A percentile compares a stretch with the other conserved stretches of the same genome.
Evolutionary conservation across 73 alveolate genomes (phyloP).

Genomic region (Uronychia setigera): DNA sequence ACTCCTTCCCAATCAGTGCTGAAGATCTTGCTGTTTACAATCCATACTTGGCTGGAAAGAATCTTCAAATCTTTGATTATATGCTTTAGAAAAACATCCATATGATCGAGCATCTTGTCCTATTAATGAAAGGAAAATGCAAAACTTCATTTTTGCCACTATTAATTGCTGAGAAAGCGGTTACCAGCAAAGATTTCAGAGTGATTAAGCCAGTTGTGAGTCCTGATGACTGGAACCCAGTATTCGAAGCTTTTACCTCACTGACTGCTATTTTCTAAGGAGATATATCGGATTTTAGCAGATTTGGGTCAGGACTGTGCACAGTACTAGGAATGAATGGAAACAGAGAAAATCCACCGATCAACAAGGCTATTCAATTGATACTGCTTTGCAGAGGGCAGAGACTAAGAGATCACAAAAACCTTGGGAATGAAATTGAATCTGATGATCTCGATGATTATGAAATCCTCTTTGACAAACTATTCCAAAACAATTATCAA

Average conservation of each 20-base stretch:
- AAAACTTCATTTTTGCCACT: not conserved
- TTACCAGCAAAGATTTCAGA: not conserved
- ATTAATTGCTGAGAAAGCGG: not conserved
- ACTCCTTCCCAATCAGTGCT: too few species aligned
- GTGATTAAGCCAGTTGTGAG: not conserved
- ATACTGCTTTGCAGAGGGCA: slow-evolving; percentile 1
- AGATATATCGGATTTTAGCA: not conserved
- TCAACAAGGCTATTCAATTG: not conserved
- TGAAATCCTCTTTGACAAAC: not conserved
- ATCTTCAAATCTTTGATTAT: too few species aligned
- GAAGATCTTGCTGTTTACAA: too few species aligned
- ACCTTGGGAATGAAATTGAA: not conserved
- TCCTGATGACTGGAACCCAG: not conserved
- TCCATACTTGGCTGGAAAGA: too few species aligned
- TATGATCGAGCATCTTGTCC: not conserved
- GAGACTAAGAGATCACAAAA: not conserved
- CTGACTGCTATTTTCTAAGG: not conserved
- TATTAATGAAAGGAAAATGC: not conserved
- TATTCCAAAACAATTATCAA: not conserved
- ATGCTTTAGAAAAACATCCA: too few species aligned
- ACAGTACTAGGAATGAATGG: slow-evolving; percentile 2
- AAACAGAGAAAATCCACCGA: slow-evolving; percentile 2
- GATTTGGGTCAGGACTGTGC: slow-evolving; percentile 6
- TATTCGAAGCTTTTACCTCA: not conserved
- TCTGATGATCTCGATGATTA: not conserved